Conservation (phyloP, 163 green algal genomes). For the Chloromonas sp. region DNA sequence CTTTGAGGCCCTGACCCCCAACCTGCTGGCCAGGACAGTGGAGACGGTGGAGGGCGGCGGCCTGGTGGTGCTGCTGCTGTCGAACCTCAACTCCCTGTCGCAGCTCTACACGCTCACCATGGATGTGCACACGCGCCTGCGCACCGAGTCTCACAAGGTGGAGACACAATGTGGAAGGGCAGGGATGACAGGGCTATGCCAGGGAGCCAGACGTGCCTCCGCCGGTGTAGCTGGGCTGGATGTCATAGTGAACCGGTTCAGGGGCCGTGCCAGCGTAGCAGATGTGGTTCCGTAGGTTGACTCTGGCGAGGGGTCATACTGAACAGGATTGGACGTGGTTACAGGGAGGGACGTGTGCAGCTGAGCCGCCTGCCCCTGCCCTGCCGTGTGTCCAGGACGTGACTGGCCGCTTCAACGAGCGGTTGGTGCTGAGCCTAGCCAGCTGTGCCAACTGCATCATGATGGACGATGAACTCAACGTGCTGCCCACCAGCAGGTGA, state of each 20-base stretch:
- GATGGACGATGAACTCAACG: constrained; percentile 98
- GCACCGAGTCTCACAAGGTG: constrained; percentile 82
- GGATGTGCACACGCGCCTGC: constrained; percentile 88
- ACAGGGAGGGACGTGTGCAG: too few species aligned
- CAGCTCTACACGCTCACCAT: constrained; percentile 95
- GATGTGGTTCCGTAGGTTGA: too few species aligned
- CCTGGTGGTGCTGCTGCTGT: constrained; percentile 89
- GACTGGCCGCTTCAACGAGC: constrained; percentile 92
- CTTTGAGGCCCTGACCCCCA: constrained; percentile 96
- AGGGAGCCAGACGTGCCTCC: too few species aligned
- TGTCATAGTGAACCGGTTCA: too few species aligned
- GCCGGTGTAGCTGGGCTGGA: too few species aligned
- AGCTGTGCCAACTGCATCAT: constrained; percentile 76
- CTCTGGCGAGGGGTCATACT: too few species aligned
- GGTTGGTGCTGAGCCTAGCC: constrained; percentile 89
- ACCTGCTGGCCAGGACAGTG: constrained; percentile 91
- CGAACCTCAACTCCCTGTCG: constrained; percentile 74
- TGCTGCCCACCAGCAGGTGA: constrained; percentile 78
- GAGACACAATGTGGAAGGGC: background rate
- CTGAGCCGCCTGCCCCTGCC: too few species aligned
- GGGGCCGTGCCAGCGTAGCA: too few species aligned
- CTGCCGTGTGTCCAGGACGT: background rate
- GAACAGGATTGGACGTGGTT: too few species aligned
- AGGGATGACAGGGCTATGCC: too few species aligned
- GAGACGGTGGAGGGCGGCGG: constrained; percentile 97